A percentile compares a stretch with the other conserved stretches of the same genome.
phyloP scores from a whole-genome alignment of 495 filamentous ascomycete species.

The Penicillium pancosmium region DNA sequence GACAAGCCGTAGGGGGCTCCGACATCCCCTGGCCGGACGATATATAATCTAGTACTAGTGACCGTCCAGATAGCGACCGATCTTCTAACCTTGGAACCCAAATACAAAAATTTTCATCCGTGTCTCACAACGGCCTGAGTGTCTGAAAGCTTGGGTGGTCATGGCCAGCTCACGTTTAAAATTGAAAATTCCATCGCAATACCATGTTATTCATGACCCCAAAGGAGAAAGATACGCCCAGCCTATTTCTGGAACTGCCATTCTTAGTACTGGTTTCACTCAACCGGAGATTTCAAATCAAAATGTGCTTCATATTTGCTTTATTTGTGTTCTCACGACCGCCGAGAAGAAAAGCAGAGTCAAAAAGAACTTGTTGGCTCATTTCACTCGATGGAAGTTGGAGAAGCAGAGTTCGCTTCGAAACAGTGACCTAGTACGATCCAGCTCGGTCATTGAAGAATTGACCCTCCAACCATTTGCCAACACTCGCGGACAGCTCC shows the following conservation, averaged over 20 bases:
- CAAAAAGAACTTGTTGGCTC: background rate
- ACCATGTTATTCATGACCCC: background rate
- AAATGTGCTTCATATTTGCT: background rate
- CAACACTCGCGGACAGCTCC: background rate
- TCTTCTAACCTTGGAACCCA: too few species aligned
- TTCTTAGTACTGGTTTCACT: background rate
- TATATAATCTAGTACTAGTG: too few species aligned
- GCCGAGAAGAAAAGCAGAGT: background rate
- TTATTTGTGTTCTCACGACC: background rate
- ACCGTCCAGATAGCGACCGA: too few species aligned
- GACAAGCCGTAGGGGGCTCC: too few species aligned
- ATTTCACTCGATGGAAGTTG: background rate
- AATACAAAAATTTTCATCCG: too few species aligned
- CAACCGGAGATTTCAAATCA: background rate
- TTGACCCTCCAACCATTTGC: background rate
- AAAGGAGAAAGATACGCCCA: background rate
- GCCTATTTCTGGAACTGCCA: background rate
- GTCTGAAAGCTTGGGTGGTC: too few species aligned
- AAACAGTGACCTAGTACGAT: background rate
- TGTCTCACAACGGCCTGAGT: too few species aligned
- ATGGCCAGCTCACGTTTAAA: background rate
- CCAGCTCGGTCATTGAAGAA: background rate
- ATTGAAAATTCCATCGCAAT: background rate
- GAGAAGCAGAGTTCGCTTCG: background rate
- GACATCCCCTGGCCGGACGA: too few species aligned